A percentile compares a stretch with the other conserved stretches of the same genome.
These are phyloP conservation scores for Scedosporium dehoogii DNA, from an alignment of 2,329 filamentous ascomycete species.

Conservation along the genomic window DNA sequence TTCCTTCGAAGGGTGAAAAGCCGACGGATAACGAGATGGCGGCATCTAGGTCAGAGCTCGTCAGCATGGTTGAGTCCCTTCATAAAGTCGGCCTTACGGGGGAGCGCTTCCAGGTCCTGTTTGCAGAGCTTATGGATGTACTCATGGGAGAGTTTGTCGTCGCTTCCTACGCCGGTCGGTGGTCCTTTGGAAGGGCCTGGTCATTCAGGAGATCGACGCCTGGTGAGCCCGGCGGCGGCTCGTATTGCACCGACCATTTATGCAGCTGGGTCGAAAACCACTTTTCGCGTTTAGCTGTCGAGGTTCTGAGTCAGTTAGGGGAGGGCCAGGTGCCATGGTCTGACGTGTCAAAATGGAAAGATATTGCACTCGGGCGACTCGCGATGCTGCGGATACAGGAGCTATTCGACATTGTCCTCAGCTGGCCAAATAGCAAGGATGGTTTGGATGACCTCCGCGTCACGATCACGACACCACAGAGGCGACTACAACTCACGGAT, in stretches of 20 bases:
- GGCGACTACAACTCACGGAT: constrained; percentile 60
- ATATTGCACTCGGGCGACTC: constrained; percentile 57
- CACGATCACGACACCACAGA: constrained; percentile 57
- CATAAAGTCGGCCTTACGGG: constrained; percentile 58
- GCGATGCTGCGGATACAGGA: constrained; percentile 60
- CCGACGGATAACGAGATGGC: neutral
- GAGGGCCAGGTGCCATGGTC: constrained; percentile 34
- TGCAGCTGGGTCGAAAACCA: constrained; percentile 58
- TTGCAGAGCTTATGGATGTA: constrained; percentile 60
- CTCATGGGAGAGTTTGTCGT: constrained; percentile 55
- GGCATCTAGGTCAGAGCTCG: constrained; percentile 27
- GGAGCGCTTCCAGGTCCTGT: constrained; percentile 58
- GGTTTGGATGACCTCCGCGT: constrained; percentile 66
- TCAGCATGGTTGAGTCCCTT: constrained; percentile 48
- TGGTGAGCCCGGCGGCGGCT: constrained; percentile 12
- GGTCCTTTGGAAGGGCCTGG: constrained; percentile 27
- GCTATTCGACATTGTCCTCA: constrained; percentile 69
- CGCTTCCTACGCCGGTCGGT: constrained; percentile 53
- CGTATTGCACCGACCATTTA: constrained; percentile 49
- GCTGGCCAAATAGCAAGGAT: constrained; percentile 62
- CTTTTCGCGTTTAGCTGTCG: constrained; percentile 54
- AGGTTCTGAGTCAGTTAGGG: constrained; percentile 44
- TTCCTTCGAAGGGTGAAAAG: neutral
- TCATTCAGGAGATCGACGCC: neutral
- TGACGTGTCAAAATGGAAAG: constrained; percentile 60